Evolutionary conservation across 805 yeast genomes (phyloP).

Genomic region (Suhomyces sp.): DNA sequence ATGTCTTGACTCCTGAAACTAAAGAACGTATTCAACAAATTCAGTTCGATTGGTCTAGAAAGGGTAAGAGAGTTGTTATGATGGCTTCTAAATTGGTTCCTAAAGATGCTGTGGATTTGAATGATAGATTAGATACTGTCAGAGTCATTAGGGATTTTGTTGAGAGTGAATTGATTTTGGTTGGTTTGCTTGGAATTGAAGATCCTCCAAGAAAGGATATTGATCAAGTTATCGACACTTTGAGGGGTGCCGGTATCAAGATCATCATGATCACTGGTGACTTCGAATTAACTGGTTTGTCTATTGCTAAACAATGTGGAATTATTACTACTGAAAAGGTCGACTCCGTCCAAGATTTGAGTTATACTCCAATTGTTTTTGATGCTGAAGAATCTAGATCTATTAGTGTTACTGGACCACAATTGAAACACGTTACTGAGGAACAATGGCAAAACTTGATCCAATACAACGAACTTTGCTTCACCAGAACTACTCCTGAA

Average conservation of each 20-base stretch:
- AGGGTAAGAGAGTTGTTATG: conserved; percentile 38
- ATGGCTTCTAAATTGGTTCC: conserved; percentile 24
- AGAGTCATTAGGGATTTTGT: conserved; percentile 15
- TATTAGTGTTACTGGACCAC: conserved; percentile 34
- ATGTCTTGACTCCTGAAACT: conserved; percentile 14
- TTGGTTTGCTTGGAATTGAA: conserved; percentile 42
- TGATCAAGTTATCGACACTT: conserved; percentile 27
- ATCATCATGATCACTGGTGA: conserved; percentile 53
- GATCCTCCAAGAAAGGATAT: conserved; percentile 45
- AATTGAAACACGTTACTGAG: conserved; percentile 30
- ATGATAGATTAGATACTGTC: conserved; percentile 13
- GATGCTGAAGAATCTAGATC: conserved; percentile 20
- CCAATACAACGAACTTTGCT: conserved; percentile 38
- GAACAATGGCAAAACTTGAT: conserved; percentile 43
- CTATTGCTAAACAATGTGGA: conserved; percentile 48
- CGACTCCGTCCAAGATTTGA: conserved; percentile 19
- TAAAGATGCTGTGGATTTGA: conserved; percentile 11
- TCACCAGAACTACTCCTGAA: conserved; percentile 46
- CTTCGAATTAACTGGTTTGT: conserved; percentile 49
- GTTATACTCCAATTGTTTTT: conserved; percentile 2
- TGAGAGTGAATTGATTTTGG: conserved; percentile 22
- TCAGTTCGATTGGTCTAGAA: conserved; percentile 35
- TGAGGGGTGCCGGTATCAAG: conserved; percentile 41
- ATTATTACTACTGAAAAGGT: conserved; percentile 26
- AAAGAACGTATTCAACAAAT: conserved; percentile 20